Base-by-base conservation (phyloP, 1,284 basidiomycete genomes). In the Tilletia setariae region DNA sequence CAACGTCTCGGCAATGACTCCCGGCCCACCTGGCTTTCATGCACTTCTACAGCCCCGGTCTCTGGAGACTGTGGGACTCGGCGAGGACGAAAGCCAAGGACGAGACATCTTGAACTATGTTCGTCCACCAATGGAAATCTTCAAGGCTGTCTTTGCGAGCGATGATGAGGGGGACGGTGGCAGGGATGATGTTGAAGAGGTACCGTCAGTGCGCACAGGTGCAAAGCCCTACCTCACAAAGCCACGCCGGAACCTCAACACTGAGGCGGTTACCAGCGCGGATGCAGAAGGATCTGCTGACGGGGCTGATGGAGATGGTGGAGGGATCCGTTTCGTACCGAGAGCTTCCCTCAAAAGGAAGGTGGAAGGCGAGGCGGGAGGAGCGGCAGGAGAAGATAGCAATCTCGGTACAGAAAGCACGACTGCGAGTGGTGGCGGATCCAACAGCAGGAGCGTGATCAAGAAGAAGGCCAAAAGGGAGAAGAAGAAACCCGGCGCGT, bases 101-200 rank as follows among this genome's bases (percentile, higher is more conserved):
- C 83, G 87, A 49, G 93, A 96, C 79, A 94, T 89, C 11, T 85
- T 95, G 72, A 93, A 90, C 0, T 94, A 94, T 81, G 86, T 90
- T 71, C 88, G 91, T 56, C 95, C 95, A 1, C 85, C 89, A 1
- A 91, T 93, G 86, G 91, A 94, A 78, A 89, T 98, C 47, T 98
- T 97, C 86, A 95, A 95, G 82, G 93, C 81, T 16, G 81, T 84
- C 53, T 85, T 84, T 73, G 83, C 67, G 4, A 70, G 70, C 1
- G 69, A 92, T 89, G 68, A 94, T 89, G 59, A 92, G 88, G 80
- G 94, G 89, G 74, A 92, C 88, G 64, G 93, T 88, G 84, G 95
- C 0, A 68, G 91, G 89, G 67, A 94, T 90, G 47, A 90, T 88
- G 80, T 95, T 90, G 73, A 92, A 89, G 49, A 96, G 95, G 80